A percentile compares a stretch with the other conserved stretches of the same genome.
Evolutionary conservation across 2,329 filamentous ascomycete species (phyloP).

Genomic region (Venturia aucupariae): DNA sequence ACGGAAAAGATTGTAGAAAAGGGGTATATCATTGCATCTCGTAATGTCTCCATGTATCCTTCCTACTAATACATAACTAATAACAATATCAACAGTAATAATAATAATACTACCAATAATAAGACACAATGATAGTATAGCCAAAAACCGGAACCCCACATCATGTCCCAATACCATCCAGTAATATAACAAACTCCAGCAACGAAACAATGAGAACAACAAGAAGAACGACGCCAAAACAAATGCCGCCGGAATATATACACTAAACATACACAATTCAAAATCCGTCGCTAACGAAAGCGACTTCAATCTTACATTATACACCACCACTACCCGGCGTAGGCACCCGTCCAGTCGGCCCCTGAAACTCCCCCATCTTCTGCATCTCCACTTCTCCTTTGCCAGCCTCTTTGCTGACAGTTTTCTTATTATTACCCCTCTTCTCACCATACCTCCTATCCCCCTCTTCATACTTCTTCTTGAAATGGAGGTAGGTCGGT

Average conservation of each 20-base stretch:
- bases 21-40: no score
- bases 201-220: neutral
- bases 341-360: neutral
- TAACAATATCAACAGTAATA: no score
- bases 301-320: neutral
- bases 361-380: constrained; percentile 8
- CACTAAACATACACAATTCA: neutral
- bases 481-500: constrained; percentile 85
- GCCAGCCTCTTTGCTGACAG: neutral
- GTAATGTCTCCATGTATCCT: no score
- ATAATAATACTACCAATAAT: neutral
- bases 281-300: neutral
- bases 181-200: neutral
- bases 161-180: neutral
- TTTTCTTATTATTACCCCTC: neutral
- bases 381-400: constrained; percentile 11
- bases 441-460: constrained; percentile 71
- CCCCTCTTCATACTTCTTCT: constrained; percentile 62
- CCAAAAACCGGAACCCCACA: neutral
- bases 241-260: neutral
- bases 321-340: neutral
- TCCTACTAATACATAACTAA: no score
- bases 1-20: no score
- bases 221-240: neutral
- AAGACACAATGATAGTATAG: neutral